Base-by-base conservation (phyloP, 2,329 filamentous ascomycete species). In the Talaromyces sp. region DNA sequence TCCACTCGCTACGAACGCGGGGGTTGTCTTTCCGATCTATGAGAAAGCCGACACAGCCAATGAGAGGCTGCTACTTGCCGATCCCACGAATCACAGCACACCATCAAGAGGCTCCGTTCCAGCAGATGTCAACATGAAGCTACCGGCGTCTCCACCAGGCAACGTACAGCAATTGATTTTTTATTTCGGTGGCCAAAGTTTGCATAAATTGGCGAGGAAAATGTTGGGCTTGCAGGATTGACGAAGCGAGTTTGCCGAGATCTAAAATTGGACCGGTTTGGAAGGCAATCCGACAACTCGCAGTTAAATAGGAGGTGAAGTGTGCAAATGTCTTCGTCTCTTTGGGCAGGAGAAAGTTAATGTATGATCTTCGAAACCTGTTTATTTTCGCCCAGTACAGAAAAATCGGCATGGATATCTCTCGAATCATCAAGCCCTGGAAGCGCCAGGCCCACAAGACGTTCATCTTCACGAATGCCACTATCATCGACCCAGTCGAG, bases 351-450 rank as follows among this genome's bases (percentile, higher is more conserved):
- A 5, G 4, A 9, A 27, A 27, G 24, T 27, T 9, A 27, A 9
- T n/a, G n/a, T n/a, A n/a, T n/a, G n/a, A n/a, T n/a, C n/a, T n/a
- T n/a, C n/a, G n/a, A n/a, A n/a, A n/a, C n/a, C n/a, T n/a, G n/a
- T n/a, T n/a, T n/a, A n/a, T n/a, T 27, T 27, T 9, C 24, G 9
- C 24, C 9, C 24, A 27, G 24, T 9, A 27, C 36, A n/a, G 8
- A 27, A 8, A 3, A 32, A 11, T n/a, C 41, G 49, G n/a, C 3
- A 62, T 61, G 58, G 55, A 62, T 17, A 36, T 55, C 14, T 47
- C 60, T 10, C 51, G 48, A 29, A 32, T 54, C 11, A 59, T 62
- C 40, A 62, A 57, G 33, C 58, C 60, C 10, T 62, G 60, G 60
- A 59, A 59, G 32, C 54, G 52, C n/a, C 33, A 59, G 2, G 36